Evolutionary conservation across 441 rosid genomes (phyloP), one percentile per base, ranked within the genome.

Genomic region (Populus trichocarpa): DNA sequence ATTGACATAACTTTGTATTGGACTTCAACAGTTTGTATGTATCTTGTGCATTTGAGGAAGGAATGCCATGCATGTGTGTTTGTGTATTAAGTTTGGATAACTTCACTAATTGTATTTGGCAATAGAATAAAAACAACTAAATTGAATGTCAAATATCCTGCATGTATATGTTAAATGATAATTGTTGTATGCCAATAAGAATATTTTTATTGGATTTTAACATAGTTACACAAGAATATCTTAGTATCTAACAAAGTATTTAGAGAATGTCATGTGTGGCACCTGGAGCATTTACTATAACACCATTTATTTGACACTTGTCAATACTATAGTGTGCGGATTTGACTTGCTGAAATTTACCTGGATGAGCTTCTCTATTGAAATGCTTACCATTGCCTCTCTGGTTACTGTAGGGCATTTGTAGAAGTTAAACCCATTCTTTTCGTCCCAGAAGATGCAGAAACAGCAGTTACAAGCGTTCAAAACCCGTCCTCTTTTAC

Each of bases 351-450:
- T 10, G 20, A 11, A 18, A 46, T 46, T 23, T 79, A 18, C 50
- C 10, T 63, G 40, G 26, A 32, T 32, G 20, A 18, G 36, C 38
- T 71, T 59, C 59, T 69, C 12, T 13, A 13, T 67, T 66, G 73
- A 67, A 68, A 42, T 72, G 76, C 70, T 71, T 25, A 13, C 63
- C 8, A 13, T 67, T 38, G 26, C 18, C 61, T 30, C 71, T 63
- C 70, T 71, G 61, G 68, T 71, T 75, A 59, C 85, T 86, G 83
- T 88, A 96, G 99, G 65, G 95, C 98, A 33, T 86, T 88, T 74
- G 92, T 96, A 78, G 99, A 96, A 90, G 87, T 96, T 69, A 96
- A 96, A 84, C 98, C 99, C 67, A 75, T 91, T 59, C 91, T 96
- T 63, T 89, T 90, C 80, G 89, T 90, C 20, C 67, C 85, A 35